Evolutionary conservation across 2,329 filamentous ascomycete species (phyloP).

Genomic region (Pseudocercospora cruenta): DNA sequence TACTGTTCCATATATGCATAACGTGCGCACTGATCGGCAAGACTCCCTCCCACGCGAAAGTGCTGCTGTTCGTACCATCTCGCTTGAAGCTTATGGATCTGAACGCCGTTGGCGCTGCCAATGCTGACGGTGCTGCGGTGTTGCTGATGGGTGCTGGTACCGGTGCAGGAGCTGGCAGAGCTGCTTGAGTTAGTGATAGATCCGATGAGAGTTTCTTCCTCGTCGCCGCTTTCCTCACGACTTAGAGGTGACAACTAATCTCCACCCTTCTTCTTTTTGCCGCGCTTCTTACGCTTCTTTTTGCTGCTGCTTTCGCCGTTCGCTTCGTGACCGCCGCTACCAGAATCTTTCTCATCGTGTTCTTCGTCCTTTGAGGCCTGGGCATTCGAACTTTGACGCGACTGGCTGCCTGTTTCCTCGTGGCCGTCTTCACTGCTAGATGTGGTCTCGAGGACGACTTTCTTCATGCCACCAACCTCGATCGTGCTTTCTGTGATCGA

Average conservation of each 20-base stretch:
- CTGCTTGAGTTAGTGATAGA: background rate
- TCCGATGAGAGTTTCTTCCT: background rate
- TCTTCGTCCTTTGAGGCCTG: slow-evolving; percentile 17
- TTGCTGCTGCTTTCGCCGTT: slow-evolving; percentile 17
- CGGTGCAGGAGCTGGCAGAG: background rate
- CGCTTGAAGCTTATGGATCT: slow-evolving; percentile 4
- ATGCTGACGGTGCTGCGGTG: background rate
- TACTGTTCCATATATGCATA: background rate
- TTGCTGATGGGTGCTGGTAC: background rate
- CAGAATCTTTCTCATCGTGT: slow-evolving; percentile 20
- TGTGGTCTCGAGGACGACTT: slow-evolving; percentile 73
- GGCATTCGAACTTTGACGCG: slow-evolving; percentile 51
- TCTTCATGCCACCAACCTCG: slow-evolving; percentile 72
- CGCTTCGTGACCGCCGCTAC: slow-evolving; percentile 11
- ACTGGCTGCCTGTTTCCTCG: slow-evolving; percentile 6
- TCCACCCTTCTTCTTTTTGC: slow-evolving; percentile 28
- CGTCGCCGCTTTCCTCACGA: background rate
- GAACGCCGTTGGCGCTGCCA: background rate
- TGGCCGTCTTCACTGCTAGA: slow-evolving; percentile 19
- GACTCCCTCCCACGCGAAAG: slow-evolving; percentile 10
- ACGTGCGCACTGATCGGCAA: slow-evolving; percentile 10
- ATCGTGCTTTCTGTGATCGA: slow-evolving; percentile 80
- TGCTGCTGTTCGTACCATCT: slow-evolving; percentile 17
- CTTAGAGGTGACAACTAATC: slow-evolving; percentile 12
- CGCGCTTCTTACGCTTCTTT: slow-evolving; percentile 32